phyloP scores from a whole-genome alignment of 805 yeast genomes.

The Komagataella ulmi region DNA sequence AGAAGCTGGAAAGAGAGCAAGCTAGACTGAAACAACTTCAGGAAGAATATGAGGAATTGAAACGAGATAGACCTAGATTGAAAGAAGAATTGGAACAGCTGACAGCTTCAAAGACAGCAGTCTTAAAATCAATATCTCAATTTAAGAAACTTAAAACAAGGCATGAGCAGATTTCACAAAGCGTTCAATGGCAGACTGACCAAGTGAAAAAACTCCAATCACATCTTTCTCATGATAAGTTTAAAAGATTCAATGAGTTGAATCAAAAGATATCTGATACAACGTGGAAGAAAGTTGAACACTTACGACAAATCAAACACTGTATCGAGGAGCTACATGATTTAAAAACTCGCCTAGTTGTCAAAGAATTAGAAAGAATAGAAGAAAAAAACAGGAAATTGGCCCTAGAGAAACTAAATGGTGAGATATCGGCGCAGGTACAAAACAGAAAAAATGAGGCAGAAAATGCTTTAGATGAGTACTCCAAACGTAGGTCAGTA shows the following conservation, averaged over 20 bases:
- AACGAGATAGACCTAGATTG: background rate
- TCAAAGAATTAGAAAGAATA: constrained; percentile 15
- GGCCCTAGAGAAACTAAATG: constrained; percentile 16
- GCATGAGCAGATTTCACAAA: background rate
- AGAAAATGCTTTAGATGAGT: background rate
- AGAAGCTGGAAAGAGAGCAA: background rate
- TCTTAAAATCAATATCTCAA: background rate
- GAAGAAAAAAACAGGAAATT: constrained; percentile 26
- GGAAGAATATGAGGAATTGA: background rate
- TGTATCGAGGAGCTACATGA: constrained; percentile 13
- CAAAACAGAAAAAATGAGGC: background rate
- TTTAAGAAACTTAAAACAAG: background rate
- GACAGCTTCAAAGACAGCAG: background rate
- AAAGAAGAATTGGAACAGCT: background rate
- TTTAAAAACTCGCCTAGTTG: constrained; percentile 12
- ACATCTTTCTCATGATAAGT: background rate
- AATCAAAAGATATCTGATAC: constrained; percentile 12
- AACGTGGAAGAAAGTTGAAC: constrained; percentile 10
- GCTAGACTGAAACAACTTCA: constrained; percentile 2
- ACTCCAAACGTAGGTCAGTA: background rate
- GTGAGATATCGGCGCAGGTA: constrained; percentile 1
- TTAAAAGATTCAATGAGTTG: background rate
- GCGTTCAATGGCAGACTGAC: background rate
- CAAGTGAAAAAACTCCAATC: background rate
- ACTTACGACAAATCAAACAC: constrained; percentile 10